These are phyloP conservation scores for Eimeria zaria DNA, from an alignment of 169 alveolate species.

Conservation along the genomic window DNA sequence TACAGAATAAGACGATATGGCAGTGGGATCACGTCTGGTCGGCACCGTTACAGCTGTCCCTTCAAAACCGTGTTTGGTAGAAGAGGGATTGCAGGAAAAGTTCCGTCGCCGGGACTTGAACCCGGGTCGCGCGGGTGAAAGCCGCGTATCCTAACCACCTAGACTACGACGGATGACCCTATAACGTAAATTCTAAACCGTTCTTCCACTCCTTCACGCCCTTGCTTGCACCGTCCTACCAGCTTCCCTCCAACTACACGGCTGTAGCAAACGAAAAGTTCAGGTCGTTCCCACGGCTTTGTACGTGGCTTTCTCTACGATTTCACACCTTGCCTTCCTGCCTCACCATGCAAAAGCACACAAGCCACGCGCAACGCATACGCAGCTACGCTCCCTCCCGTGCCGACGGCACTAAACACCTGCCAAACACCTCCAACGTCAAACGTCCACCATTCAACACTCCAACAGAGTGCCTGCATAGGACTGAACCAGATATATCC, in stretches of 20 bases:
- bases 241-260: neutral
- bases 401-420: too few species aligned
- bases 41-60: too few species aligned
- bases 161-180: slow-evolving; percentile 74
- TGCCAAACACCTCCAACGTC: too few species aligned
- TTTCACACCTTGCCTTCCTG: neutral
- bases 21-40: too few species aligned
- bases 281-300: neutral
- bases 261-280: neutral
- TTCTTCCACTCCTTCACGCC: neutral
- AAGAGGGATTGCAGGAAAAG: too few species aligned
- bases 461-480: too few species aligned
- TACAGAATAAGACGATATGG: too few species aligned
- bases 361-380: neutral
- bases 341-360: neutral
- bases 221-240: neutral
- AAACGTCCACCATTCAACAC: too few species aligned
- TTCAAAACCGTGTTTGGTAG: neutral
- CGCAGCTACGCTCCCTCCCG: neutral
- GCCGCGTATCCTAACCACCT: slow-evolving; percentile 79
- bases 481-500: too few species aligned
- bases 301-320: neutral
- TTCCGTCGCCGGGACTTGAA: slow-evolving; percentile 85
- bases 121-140: slow-evolving; percentile 86
- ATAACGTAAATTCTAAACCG: neutral